Percentiles rank a stretch among this genome's conserved stretches.
phyloP scores from a whole-genome alignment of 2,329 filamentous ascomycete genomes.

The Ophidiomyces ophidiicola region DNA sequence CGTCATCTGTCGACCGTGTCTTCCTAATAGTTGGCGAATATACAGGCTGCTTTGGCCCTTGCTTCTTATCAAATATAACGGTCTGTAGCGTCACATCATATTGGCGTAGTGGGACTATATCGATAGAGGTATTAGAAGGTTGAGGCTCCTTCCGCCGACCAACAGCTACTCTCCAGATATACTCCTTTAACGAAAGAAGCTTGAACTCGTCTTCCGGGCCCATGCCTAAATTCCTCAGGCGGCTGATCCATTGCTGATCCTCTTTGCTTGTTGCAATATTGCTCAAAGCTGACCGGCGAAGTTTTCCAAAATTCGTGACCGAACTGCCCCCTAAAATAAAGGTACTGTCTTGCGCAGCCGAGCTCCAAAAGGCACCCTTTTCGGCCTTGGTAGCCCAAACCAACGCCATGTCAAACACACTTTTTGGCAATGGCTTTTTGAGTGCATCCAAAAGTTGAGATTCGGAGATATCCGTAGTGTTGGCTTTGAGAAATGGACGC shows the following conservation, averaged over 20 bases:
- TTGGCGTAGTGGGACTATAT: slow-evolving; percentile 61
- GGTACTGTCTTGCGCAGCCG: slow-evolving; percentile 55
- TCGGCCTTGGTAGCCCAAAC: slow-evolving; percentile 76
- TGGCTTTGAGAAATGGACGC: slow-evolving; percentile 66
- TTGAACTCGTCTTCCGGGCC: slow-evolving; percentile 76
- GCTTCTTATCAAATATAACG: slow-evolving; percentile 77
- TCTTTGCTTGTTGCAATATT: slow-evolving; percentile 70
- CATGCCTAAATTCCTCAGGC: slow-evolving; percentile 74
- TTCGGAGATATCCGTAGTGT: slow-evolving; percentile 58
- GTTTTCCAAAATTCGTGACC: slow-evolving; percentile 45
- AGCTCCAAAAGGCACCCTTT: slow-evolving; percentile 76
- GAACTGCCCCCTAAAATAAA: slow-evolving; percentile 54
- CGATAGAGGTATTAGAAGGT: slow-evolving; percentile 28
- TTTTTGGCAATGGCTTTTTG: slow-evolving; percentile 66
- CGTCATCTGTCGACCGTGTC: slow-evolving; percentile 18
- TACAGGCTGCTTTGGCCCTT: slow-evolving; percentile 37
- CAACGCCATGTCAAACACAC: slow-evolving; percentile 72
- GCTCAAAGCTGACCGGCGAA: slow-evolving; percentile 44
- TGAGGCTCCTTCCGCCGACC: slow-evolving; percentile 48
- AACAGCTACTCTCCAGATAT: slow-evolving; percentile 74
- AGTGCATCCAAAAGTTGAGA: slow-evolving; percentile 65
- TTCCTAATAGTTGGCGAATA: slow-evolving; percentile 18
- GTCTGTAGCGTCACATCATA: slow-evolving; percentile 73
- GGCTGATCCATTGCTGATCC: slow-evolving; percentile 84
- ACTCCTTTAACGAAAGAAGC: slow-evolving; percentile 71